These are phyloP conservation scores for Blepharisma stoltei DNA, from an alignment of 73 alveolate genomes.

Conservation along the genomic window DNA sequence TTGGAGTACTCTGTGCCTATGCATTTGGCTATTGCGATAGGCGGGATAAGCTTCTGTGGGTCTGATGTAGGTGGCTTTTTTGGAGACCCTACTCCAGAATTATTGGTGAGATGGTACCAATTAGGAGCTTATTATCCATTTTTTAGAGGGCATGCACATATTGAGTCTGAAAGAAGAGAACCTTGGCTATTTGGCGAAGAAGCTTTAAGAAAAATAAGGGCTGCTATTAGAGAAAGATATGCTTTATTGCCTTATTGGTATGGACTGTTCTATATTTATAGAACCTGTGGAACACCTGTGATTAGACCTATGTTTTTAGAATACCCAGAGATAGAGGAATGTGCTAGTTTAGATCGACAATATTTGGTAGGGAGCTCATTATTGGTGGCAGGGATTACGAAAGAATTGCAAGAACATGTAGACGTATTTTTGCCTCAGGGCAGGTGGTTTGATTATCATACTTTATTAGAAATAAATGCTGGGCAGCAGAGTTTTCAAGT, in stretches of 20 bases:
- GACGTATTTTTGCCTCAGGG: background rate
- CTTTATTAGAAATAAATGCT: background rate
- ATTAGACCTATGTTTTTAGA: constrained; percentile 44
- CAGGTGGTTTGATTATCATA: background rate
- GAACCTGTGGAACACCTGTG: constrained; percentile 49
- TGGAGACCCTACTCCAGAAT: constrained; percentile 66
- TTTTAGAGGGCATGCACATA: constrained; percentile 93
- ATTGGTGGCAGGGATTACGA: background rate
- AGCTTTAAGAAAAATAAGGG: constrained; percentile 44
- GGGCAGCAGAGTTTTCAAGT: background rate
- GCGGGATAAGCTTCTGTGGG: constrained; percentile 58
- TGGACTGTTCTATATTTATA: constrained; percentile 45
- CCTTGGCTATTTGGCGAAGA: constrained; percentile 84
- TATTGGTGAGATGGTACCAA: constrained; percentile 70
- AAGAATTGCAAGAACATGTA: background rate
- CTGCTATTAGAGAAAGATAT: constrained; percentile 61
- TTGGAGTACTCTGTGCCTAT: constrained; percentile 63
- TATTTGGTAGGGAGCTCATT: constrained; percentile 4
- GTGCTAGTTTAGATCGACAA: background rate
- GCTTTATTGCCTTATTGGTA: constrained; percentile 52
- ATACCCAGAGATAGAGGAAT: background rate
- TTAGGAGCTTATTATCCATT: constrained; percentile 86
- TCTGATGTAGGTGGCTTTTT: constrained; percentile 77
- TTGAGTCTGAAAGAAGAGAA: constrained; percentile 87
- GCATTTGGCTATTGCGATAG: constrained; percentile 53